These are phyloP conservation scores for Camillea tinctor DNA, from an alignment of 2,329 filamentous ascomycete species.

Conservation along the genomic window DNA sequence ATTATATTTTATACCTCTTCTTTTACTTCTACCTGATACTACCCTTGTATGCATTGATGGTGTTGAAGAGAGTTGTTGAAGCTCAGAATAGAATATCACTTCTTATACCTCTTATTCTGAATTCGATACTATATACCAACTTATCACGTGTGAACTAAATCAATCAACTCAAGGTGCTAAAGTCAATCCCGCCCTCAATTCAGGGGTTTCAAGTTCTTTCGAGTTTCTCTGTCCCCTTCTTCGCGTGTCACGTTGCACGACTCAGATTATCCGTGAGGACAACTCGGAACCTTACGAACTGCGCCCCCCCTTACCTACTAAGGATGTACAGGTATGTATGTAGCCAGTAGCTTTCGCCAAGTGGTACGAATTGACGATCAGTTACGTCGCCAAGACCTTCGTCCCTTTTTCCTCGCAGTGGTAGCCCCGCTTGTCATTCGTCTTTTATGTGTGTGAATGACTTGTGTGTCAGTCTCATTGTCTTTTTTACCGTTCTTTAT, in stretches of 20 bases:
- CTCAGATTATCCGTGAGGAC: not conserved
- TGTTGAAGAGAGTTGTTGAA: not conserved
- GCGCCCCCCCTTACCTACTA: not conserved
- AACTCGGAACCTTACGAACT: not conserved
- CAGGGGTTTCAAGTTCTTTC: not conserved
- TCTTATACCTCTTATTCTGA: not conserved
- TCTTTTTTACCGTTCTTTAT: too few species aligned
- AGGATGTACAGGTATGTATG: too few species aligned
- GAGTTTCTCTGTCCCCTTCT: too few species aligned
- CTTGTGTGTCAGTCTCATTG: too few species aligned
- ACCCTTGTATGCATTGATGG: not conserved
- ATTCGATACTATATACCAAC: too few species aligned
- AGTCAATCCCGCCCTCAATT: not conserved
- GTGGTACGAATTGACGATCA: not conserved
- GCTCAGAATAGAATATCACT: not conserved
- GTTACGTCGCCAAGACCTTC: not conserved
- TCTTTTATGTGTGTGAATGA: not conserved
- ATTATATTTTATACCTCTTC: not conserved
- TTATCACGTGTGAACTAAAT: not conserved
- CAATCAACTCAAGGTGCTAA: not conserved
- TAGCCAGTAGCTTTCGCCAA: not conserved
- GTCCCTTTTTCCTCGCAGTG: not conserved
- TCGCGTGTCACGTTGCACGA: not conserved
- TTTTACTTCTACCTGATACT: not conserved
- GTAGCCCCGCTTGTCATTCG: not conserved